Evolutionary conservation across 768 basidiomycete genomes (phyloP).

Genomic region (Lentinus brumalis): DNA sequence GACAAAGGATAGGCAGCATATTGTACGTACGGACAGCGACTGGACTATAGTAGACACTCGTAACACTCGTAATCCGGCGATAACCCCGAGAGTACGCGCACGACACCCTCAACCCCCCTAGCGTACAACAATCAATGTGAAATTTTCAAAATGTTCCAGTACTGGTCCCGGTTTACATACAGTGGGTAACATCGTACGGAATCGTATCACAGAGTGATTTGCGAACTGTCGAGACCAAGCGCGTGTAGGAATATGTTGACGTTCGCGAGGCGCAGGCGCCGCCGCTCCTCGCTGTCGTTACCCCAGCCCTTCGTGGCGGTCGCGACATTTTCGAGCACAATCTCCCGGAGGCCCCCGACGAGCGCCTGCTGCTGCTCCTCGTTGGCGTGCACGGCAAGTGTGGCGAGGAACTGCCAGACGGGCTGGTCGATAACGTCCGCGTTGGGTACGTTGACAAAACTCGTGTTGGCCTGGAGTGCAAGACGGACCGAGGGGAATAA

Average conservation of each 20-base stretch:
- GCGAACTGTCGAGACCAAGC: slow-evolving; percentile 70
- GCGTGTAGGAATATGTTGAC: slow-evolving; percentile 91
- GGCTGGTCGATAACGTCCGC: slow-evolving; percentile 81
- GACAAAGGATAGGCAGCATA: background rate
- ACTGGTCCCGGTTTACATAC: slow-evolving; percentile 1
- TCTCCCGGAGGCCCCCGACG: slow-evolving; percentile 85
- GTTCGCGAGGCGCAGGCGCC: slow-evolving; percentile 80
- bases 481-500: slow-evolving; percentile 92
- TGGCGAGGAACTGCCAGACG: slow-evolving; percentile 94
- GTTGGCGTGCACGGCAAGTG: slow-evolving; percentile 82
- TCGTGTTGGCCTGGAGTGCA: slow-evolving; percentile 42
- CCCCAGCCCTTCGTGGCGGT: slow-evolving; percentile 77
- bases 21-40: slow-evolving; percentile 5
- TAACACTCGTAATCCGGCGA: too few relatives aligned
- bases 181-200: background rate
- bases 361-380: slow-evolving; percentile 87
- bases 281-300: slow-evolving; percentile 68
- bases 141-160: slow-evolving; percentile 6
- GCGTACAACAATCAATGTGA: background rate
- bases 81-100: too few relatives aligned
- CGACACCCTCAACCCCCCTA: too few relatives aligned
- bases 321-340: slow-evolving; percentile 88
- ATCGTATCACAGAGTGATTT: slow-evolving; percentile 52
- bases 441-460: slow-evolving; percentile 38
- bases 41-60: slow-evolving; percentile 10